phyloP scores from a whole-genome alignment of 768 basidiomycete species.

The Postia placenta region DNA sequence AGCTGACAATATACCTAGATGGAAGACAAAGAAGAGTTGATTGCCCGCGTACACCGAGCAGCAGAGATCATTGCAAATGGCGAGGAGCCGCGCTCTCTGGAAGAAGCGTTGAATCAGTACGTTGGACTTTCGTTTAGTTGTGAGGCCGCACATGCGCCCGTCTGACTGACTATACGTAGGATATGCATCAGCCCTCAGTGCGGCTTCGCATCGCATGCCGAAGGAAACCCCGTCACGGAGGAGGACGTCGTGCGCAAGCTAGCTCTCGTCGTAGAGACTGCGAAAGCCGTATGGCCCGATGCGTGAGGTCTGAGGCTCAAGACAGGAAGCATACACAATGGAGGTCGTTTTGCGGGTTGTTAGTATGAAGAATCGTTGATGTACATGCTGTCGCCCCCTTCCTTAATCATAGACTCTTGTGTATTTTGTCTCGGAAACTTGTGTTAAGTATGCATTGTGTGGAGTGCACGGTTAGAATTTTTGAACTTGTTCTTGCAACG shows the following conservation, averaged over 20 bases:
- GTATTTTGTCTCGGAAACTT: too few species aligned
- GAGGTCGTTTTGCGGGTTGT: too few species aligned
- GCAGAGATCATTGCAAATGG: conserved; percentile 37
- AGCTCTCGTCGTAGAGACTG: conserved; percentile 28
- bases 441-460: too few species aligned
- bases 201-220: conserved; percentile 41
- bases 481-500: too few species aligned
- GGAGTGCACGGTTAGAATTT: too few species aligned
- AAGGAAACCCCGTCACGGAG: conserved; percentile 33
- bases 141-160: not conserved
- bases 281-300: conserved; percentile 28
- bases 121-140: conserved; percentile 9
- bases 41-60: conserved; percentile 34
- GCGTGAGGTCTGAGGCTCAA: too few species aligned
- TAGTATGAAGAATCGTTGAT: too few species aligned
- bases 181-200: conserved; percentile 44
- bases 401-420: too few species aligned
- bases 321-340: too few species aligned
- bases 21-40: conserved; percentile 35
- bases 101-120: conserved; percentile 35
- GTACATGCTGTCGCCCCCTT: too few species aligned
- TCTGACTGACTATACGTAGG: conserved; percentile 13
- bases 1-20: conserved; percentile 22
- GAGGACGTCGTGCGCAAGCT: conserved; percentile 33
- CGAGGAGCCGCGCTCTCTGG: conserved; percentile 26